phyloP scores from a whole-genome alignment of 768 basidiomycete species.

The Collybiopsis luxurians region DNA sequence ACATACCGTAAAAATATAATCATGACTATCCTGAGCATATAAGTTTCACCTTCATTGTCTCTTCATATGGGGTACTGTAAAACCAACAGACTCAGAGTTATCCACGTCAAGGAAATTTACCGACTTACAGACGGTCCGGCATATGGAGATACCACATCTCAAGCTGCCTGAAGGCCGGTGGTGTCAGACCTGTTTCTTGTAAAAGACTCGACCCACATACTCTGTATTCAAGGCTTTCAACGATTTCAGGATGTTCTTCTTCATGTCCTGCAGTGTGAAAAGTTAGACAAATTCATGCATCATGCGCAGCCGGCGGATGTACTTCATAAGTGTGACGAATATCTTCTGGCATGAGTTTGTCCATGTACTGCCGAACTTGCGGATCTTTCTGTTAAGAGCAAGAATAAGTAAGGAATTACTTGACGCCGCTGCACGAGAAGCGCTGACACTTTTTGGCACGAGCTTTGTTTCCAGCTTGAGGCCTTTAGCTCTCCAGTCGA shows the following conservation, averaged over 20 bases:
- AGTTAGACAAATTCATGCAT: neutral
- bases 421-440: neutral
- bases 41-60: no score
- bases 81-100: no score
- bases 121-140: slow-evolving; percentile 39
- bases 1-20: no score
- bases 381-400: no score
- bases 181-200: neutral
- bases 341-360: neutral
- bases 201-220: slow-evolving; percentile 29
- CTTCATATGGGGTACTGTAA: slow-evolving; percentile 48
- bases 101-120: no score
- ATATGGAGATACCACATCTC: slow-evolving; percentile 57
- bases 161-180: slow-evolving; percentile 38
- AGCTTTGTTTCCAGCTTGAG: slow-evolving; percentile 47
- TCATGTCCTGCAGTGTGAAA: neutral
- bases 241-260: slow-evolving; percentile 24
- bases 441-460: slow-evolving; percentile 28
- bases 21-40: no score
- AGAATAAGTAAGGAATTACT: no score
- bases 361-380: neutral
- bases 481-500: slow-evolving; percentile 37
- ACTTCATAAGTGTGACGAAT: neutral
- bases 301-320: neutral
- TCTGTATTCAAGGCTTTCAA: slow-evolving; percentile 41